These are phyloP conservation scores for Triangularia verruculosa DNA, from an alignment of 2,329 filamentous ascomycete genomes.

Conservation along the genomic window DNA sequence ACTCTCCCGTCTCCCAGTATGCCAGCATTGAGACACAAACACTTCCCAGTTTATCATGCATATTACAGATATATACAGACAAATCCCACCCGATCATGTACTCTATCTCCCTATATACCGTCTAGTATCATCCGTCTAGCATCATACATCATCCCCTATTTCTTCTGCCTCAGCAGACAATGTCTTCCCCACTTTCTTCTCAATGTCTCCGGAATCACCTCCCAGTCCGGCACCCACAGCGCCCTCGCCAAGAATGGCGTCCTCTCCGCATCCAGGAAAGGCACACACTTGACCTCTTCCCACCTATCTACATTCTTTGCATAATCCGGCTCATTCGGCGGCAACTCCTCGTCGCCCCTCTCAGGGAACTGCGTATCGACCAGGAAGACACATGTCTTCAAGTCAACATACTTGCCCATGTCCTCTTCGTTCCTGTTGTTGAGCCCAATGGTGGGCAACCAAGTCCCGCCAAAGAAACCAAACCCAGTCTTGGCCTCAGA, in stretches of 20 bases:
- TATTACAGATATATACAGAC: neutral
- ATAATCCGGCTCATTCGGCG: constrained; percentile 77
- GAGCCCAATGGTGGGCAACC: constrained; percentile 77
- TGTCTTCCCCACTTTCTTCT: constrained; percentile 82
- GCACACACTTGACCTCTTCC: constrained; percentile 71
- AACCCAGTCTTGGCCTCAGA: constrained; percentile 67
- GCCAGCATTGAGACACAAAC: neutral
- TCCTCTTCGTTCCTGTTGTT: constrained; percentile 92
- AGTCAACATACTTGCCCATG: constrained; percentile 76
- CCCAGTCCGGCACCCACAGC: constrained; percentile 75
- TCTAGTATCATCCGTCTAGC: neutral
- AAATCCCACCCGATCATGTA: neutral
- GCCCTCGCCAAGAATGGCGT: constrained; percentile 73
- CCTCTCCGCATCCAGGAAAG: constrained; percentile 74
- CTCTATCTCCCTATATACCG: neutral
- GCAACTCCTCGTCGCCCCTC: constrained; percentile 40
- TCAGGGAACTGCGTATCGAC: constrained; percentile 81
- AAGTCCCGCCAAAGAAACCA: constrained; percentile 78
- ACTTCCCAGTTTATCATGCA: neutral
- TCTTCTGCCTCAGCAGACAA: constrained; percentile 69
- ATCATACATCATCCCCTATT: constrained; percentile 8
- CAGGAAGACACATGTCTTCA: constrained; percentile 74
- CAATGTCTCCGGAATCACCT: constrained; percentile 65
- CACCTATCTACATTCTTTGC: constrained; percentile 70
- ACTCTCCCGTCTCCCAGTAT: too few species aligned